Percentiles rank a stretch among this genome's conserved stretches.
phyloP scores from a whole-genome alignment of 208 protist species.

The Acanthamoeba culbertsoni region DNA sequence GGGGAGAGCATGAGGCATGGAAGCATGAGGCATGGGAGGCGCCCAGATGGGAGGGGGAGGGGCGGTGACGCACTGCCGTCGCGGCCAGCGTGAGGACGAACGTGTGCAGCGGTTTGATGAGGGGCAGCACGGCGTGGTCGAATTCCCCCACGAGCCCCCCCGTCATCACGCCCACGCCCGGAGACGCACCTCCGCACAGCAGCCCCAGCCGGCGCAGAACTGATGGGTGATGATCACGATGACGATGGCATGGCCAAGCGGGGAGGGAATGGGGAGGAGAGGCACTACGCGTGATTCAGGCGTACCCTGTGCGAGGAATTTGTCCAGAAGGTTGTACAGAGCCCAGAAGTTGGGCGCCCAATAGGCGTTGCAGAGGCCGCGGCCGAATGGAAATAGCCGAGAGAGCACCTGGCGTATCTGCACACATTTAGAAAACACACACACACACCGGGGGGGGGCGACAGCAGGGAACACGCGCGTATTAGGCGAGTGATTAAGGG shows the following conservation, averaged over 20 bases:
- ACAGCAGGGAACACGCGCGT: neutral
- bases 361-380: slow-evolving; percentile 88
- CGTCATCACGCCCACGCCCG: slow-evolving; percentile 53
- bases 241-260: neutral
- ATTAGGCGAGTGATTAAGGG: no score
- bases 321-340: slow-evolving; percentile 81
- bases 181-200: neutral
- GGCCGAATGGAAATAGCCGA: slow-evolving; percentile 87
- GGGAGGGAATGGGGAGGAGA: neutral
- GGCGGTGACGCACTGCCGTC: slow-evolving; percentile 54
- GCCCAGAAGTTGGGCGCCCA: slow-evolving; percentile 91
- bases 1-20: neutral
- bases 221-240: neutral
- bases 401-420: slow-evolving; percentile 69
- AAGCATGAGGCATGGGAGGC: no score
- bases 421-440: neutral
- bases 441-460: neutral
- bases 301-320: slow-evolving; percentile 52
- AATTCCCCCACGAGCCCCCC: slow-evolving; percentile 62
- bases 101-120: slow-evolving; percentile 62
- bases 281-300: neutral
- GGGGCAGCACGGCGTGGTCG: slow-evolving; percentile 57
- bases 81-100: slow-evolving; percentile 69
- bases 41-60: neutral
- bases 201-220: neutral